Evolutionary conservation across 371 early-diverging fungal species (phyloP), one percentile per base, ranked within the genome.

Genomic region (Quaeritorhiza haematococci): DNA sequence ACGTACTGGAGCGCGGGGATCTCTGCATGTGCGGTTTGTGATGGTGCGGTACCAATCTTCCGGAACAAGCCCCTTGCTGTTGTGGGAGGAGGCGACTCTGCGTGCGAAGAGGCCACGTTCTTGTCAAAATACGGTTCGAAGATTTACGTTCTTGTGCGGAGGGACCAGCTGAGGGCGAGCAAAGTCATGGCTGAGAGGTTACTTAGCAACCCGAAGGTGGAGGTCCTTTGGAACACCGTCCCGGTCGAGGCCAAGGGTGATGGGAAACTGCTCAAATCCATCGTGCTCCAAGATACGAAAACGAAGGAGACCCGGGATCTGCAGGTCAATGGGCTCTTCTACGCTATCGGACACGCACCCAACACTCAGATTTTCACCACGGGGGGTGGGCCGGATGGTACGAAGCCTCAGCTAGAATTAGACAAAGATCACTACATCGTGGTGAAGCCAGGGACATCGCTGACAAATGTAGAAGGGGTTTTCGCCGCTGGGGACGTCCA

Each of bases 11-110:
- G 92, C 68, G 82, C 85, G 28, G 99, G 99, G 68, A 96, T 99
- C 71, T 93, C 94, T 57, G 98, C 99, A 21, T 99, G 99, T 73
- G 99, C 99, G 43, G 98, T 98, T 33, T 99, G 99, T 83, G 99
- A 99, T 75, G 99, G 90, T 17, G 96, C 95, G 58, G 92, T 89
- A 19, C 97, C 97, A 30, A 93, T 98, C 60, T 97, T 94, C 81
- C 86, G 90, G 58, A 87, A 94, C 76, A 92, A 95, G 82, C 89
- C 87, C 41, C 69, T 92, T 60, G 89, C 85, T 47, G 56, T 54
- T 47, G 32, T 54, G 61, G 98, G 98, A 64, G 99, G 99, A 62
- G 99, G 99, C 59, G 99, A 99, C 78, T 91, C 96, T 65, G 99
- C 99, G 52, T 90, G 91, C 74, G 99, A 98, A 74, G 99, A 99